phyloP scores from a whole-genome alignment of 805 yeast species.

The Candida ponderosae region DNA sequence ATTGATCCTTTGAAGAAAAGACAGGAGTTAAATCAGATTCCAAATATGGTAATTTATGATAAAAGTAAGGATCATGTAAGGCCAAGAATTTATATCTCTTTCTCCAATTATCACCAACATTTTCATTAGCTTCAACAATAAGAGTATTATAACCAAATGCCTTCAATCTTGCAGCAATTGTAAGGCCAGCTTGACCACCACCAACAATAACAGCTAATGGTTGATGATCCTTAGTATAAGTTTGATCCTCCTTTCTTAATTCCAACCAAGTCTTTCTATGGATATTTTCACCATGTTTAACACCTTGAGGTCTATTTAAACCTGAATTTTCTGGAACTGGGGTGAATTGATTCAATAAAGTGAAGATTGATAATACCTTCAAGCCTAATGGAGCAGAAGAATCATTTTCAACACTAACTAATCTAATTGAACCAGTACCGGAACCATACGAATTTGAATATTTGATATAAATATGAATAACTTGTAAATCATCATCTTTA shows the following conservation, averaged over 20 bases:
- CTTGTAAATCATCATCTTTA: slow-evolving; percentile 22
- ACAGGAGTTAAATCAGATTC: slow-evolving; percentile 33
- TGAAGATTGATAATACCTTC: slow-evolving; percentile 26
- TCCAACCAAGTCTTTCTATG: slow-evolving; percentile 33
- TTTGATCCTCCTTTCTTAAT: slow-evolving; percentile 21
- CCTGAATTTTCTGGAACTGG: slow-evolving; percentile 26
- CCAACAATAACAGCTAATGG: slow-evolving; percentile 39
- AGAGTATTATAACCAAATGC: slow-evolving; percentile 32
- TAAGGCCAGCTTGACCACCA: slow-evolving; percentile 39
- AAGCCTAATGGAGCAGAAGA: slow-evolving; percentile 18
- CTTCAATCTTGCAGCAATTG: slow-evolving; percentile 34
- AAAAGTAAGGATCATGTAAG: slow-evolving; percentile 38
- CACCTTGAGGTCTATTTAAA: slow-evolving; percentile 27
- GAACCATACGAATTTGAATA: slow-evolving; percentile 24
- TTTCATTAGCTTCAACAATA: slow-evolving; percentile 28
- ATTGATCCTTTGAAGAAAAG: slow-evolving; percentile 35
- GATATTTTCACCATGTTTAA: slow-evolving; percentile 30
- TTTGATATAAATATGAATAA: slow-evolving; percentile 23
- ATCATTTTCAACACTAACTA: slow-evolving; percentile 22
- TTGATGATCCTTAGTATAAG: slow-evolving; percentile 24
- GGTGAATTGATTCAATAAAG: slow-evolving; percentile 25
- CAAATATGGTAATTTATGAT: slow-evolving; percentile 33
- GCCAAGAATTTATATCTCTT: slow-evolving; percentile 35
- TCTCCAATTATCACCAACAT: slow-evolving; percentile 41
- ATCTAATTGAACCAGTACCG: slow-evolving; percentile 25